Percentiles rank a stretch among this genome's conserved stretches.
phyloP scores from a whole-genome alignment of 2,329 filamentous ascomycete genomes.

The Bipolaris gigantea region DNA sequence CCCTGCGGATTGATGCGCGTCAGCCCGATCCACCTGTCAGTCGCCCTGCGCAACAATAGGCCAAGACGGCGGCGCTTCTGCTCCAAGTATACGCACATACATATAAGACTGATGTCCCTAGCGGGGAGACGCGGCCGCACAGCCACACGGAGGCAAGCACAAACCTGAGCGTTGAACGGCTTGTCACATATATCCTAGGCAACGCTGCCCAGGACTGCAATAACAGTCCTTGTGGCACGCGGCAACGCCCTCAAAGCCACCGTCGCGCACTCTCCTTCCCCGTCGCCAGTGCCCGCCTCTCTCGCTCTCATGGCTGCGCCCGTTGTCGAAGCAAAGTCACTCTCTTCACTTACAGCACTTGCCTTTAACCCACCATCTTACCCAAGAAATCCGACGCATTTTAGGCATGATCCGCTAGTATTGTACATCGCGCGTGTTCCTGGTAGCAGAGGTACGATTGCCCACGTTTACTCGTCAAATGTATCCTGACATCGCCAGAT shows the following conservation, averaged over 20 bases:
- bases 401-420: conserved; percentile 69
- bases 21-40: conserved; percentile 16
- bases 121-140: conserved; percentile 32
- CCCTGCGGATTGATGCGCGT: conserved; percentile 16
- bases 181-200: conserved; percentile 24
- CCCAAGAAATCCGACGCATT: conserved; percentile 73
- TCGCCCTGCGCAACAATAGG: conserved; percentile 16
- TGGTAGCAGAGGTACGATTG: conserved; percentile 74
- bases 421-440: conserved; percentile 94
- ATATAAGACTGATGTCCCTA: background rate
- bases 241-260: conserved; percentile 9
- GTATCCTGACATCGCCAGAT: conserved; percentile 58
- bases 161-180: conserved; percentile 23
- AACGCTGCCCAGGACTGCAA: conserved; percentile 9
- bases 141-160: conserved; percentile 33
- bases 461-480: background rate
- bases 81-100: conserved; percentile 14
- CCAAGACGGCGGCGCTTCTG: conserved; percentile 14
- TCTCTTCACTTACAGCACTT: conserved; percentile 76
- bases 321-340: conserved; percentile 75
- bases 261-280: conserved; percentile 9
- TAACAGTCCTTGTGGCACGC: conserved; percentile 6
- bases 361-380: conserved; percentile 87
- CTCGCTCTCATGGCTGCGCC: conserved; percentile 33
- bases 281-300: conserved; percentile 12